These are phyloP conservation scores for Thelonectria olida DNA, from an alignment of 2,329 filamentous ascomycete species.

Conservation along the genomic window DNA sequence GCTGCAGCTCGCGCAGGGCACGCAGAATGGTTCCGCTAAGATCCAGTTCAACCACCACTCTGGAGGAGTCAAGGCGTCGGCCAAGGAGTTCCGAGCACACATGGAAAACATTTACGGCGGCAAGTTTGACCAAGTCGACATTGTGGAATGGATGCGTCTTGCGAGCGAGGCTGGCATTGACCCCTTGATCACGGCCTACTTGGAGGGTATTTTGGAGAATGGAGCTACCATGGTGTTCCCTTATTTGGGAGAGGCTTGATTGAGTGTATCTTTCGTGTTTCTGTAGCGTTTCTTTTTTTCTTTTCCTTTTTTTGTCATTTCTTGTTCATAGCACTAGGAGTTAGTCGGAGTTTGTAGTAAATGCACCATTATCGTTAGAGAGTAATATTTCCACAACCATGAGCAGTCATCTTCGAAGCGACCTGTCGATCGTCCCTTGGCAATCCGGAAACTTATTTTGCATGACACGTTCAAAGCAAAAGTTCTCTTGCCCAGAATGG, in stretches of 20 bases:
- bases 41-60: slow-evolving; percentile 23
- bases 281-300: too few relatives aligned
- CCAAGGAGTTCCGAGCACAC: slow-evolving; percentile 17
- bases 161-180: slow-evolving; percentile 23
- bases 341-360: too few relatives aligned
- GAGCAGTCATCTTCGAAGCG: too few relatives aligned
- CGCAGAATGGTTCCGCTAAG: background rate
- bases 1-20: background rate
- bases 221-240: slow-evolving; percentile 23
- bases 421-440: too few relatives aligned
- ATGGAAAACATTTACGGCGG: slow-evolving; percentile 23
- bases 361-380: too few relatives aligned
- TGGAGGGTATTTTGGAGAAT: slow-evolving; percentile 24
- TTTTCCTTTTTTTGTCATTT: too few relatives aligned
- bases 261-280: too few relatives aligned
- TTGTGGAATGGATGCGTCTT: slow-evolving; percentile 18
- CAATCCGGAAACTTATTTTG: too few relatives aligned
- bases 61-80: slow-evolving; percentile 22
- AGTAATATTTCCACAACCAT: too few relatives aligned
- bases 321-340: too few relatives aligned
- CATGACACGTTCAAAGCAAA: too few relatives aligned
- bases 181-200: slow-evolving; percentile 26
- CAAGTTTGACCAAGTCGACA: slow-evolving; percentile 20
- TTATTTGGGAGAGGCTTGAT: slow-evolving; percentile 18
- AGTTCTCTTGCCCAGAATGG: too few relatives aligned